Evolutionary conservation across 805 yeast genomes (phyloP), one percentile per base, ranked within the genome.

Genomic region (Candida krabiensis): DNA sequence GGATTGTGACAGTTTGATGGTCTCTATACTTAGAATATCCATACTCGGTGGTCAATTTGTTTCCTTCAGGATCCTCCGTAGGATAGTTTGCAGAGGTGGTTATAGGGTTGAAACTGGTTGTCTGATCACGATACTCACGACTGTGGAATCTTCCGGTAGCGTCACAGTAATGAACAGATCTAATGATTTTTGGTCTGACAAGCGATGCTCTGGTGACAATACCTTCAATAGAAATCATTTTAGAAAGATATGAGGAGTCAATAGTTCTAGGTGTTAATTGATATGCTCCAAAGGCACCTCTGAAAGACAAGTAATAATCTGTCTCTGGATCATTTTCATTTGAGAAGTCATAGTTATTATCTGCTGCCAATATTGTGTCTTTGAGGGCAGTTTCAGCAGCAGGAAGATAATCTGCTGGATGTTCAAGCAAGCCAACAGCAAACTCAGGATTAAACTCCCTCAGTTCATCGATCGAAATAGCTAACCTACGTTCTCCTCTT

Each of bases 111-210:
- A 91, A 83, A 16, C 95, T 82, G 4, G 96, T 88, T 5, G 97
- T 87, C 47, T 87, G 89, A 61, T 93, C 99, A 37, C 87, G 77
- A 61, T 91, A 93, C 54, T 88, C 96, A 64, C 96, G 77, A 42
- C 95, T 86, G 58, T 87, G 90, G 61, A 90, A 90, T 46, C 84
- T 75, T 17, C 84, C 83, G 1, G 95, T 85, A 28, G 75, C 75
- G 41, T 88, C 96, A 44, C 95, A 88, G 60, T 86, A 91, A 65
- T 91, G 98, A 19, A 93, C 96, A 9, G 96, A 87, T 52, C 95
- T 76, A 33, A 89, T 74, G 38, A 91, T 77, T 60, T 91, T 91
- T 25, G 99, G 99, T 45, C 98, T 76, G 28, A 93, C 95, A 41
- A 93, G 70, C 1, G 97, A 89, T 21, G 96, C 90, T 47, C 93